phyloP scores from a whole-genome alignment of 441 rosid genomes.

The Viola pubescens region DNA sequence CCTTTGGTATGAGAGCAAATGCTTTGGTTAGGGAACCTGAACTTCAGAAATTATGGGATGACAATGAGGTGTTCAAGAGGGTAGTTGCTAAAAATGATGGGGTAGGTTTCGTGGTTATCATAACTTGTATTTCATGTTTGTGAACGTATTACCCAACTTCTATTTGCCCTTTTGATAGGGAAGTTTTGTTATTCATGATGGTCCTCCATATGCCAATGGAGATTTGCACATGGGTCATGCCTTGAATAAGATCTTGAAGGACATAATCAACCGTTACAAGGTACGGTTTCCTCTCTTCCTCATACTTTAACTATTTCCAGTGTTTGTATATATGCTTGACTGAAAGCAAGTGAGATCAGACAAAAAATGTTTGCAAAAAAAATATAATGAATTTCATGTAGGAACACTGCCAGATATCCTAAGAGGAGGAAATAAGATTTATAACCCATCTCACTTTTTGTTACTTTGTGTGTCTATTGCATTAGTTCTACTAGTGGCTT shows the following conservation, averaged over 20 bases:
- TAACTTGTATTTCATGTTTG: conserved; percentile 10
- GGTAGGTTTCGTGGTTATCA: conserved; percentile 39
- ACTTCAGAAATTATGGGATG: conserved; percentile 87
- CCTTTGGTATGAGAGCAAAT: conserved; percentile 89
- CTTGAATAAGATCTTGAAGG: conserved; percentile 90
- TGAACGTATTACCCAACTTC: conserved; percentile 27
- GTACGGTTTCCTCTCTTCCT: conserved; percentile 31
- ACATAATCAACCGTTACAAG: conserved; percentile 92
- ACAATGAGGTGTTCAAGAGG: conserved; percentile 72
- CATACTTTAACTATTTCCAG: neutral
- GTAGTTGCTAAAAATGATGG: conserved; percentile 66
- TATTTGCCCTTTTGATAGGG: conserved; percentile 38
- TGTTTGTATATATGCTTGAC: no score
- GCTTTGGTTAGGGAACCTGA: conserved; percentile 87
- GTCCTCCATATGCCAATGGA: conserved; percentile 98
- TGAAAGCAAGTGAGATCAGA: no score
- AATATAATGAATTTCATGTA: no score
- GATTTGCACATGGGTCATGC: conserved; percentile 96
- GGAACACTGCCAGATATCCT: no score
- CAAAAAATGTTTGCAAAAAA: no score
- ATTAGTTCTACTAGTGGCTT: no score
- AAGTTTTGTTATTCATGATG: conserved; percentile 88
- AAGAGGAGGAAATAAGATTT: no score
- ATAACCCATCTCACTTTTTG: no score
- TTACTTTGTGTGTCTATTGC: no score